Conservation (phyloP, 305 asterid species). For the Rubia tinctorum region DNA sequence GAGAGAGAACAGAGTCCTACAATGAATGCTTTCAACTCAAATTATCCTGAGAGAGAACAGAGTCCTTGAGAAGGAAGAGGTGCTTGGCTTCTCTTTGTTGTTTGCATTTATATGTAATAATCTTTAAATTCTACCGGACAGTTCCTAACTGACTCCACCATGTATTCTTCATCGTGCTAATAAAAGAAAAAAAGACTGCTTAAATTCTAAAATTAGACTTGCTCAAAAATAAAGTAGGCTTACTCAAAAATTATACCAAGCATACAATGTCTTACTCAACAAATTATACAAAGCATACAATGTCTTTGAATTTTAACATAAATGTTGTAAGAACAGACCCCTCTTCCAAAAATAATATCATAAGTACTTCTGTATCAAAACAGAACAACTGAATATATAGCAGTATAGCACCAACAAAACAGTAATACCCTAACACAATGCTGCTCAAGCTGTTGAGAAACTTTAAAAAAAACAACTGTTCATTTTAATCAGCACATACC, state of each 20-base stretch:
- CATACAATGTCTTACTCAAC: not conserved
- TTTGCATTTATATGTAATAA: constrained; percentile 97
- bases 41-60: not conserved
- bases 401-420: not conserved
- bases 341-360: not conserved
- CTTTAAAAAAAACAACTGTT: not conserved
- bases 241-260: not conserved
- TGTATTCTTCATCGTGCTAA: constrained; percentile 94
- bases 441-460: not conserved
- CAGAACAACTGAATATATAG: not conserved
- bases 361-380: not conserved
- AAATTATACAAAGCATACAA: not conserved
- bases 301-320: not conserved
- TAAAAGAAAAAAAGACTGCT: not conserved
- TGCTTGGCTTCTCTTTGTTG: constrained; percentile 94
- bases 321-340: not conserved
- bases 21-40: constrained; percentile 6
- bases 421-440: not conserved
- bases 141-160: constrained; percentile 68
- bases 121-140: constrained; percentile 84
- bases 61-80: constrained; percentile 68
- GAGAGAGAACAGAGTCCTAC: not conserved
- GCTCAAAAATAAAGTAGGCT: not conserved
- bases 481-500: constrained; percentile 35
- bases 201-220: not conserved